Base-by-base conservation (phyloP, 2,329 filamentous ascomycete genomes). In the Calonectria hawksworthii region DNA sequence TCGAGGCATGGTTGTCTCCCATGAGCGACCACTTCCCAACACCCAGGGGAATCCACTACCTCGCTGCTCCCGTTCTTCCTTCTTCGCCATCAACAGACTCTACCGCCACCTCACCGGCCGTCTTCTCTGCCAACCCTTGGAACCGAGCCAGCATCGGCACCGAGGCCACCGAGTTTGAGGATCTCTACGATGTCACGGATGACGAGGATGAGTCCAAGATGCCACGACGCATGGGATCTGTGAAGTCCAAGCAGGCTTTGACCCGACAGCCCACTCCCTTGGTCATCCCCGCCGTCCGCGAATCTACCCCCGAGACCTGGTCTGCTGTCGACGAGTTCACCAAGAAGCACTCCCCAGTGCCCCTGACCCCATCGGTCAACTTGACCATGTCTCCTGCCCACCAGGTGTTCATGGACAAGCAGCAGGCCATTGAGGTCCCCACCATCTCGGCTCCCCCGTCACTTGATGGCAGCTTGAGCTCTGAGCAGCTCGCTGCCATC, bases 161-260 rank as follows among this genome's bases (percentile, higher is more conserved):
- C 78, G 91, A 92, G 79, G 89, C 90, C 76, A 94, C 91, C 78
- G 93, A 95, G 77, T 96, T 96, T 80, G 95, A 98, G 84, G 95
- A 98, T 80, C 87, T 98, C 64, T 98, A 98, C 84, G 94, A 97
- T 84, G 90, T 95, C 52, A 96, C 95, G 21, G 95, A 98, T 78
- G 92, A 95, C 70, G 95, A 98, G 79, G 89, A 91, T 11, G 83
- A 72, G 70, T 65, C 74, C 36, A 75, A 76, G 28, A 75, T 79
- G 54, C 76, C 81, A 41, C 81, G 75, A 59, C 80, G 80, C 50
- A 80, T 79, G 56, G 75, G 79, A 21, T 81, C 83, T 80, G 79
- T 79, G 84, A 84, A 81, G 88, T 91, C 78, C 85, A 86, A 81
- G 85, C 83, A 81, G 84, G 77, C 80, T 80, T 78, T 83, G 82